Evolutionary conservation across 1,284 basidiomycete genomes (phyloP).

Genomic region (Sutorius eximius): DNA sequence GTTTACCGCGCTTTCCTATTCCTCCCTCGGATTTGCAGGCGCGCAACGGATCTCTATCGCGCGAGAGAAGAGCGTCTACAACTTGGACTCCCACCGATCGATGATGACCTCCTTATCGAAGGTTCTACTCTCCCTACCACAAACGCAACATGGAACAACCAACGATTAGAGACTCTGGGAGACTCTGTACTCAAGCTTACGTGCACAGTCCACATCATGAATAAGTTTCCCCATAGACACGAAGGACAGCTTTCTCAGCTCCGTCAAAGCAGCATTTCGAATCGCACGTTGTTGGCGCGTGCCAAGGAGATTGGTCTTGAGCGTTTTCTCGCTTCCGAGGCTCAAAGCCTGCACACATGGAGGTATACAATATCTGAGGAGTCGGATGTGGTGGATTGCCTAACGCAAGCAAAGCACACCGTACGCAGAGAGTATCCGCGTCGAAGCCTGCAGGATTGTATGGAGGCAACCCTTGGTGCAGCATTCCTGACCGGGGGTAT

Average conservation of each 20-base stretch:
- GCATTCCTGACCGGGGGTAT: constrained; percentile 71
- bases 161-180: constrained; percentile 81
- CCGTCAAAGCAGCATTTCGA: constrained; percentile 64
- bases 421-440: constrained; percentile 50
- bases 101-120: constrained; percentile 59
- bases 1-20: constrained; percentile 53
- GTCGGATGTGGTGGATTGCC: constrained; percentile 31
- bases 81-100: constrained; percentile 60
- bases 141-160: constrained; percentile 67
- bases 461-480: constrained; percentile 81
- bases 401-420: constrained; percentile 30
- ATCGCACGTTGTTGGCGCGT: constrained; percentile 63
- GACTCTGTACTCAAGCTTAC: constrained; percentile 79
- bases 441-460: constrained; percentile 78
- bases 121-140: constrained; percentile 72
- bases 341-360: constrained; percentile 58
- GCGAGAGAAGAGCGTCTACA: constrained; percentile 48
- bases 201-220: constrained; percentile 73
- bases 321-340: constrained; percentile 61
- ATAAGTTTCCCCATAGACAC: constrained; percentile 70
- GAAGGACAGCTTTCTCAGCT: constrained; percentile 76
- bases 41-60: constrained; percentile 63
- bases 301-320: constrained; percentile 66
- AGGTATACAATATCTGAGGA: constrained; percentile 47
- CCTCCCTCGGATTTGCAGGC: constrained; percentile 66